Conservation (phyloP, 495 filamentous ascomycete genomes). For the Polyplosphaeria fusca region DNA sequence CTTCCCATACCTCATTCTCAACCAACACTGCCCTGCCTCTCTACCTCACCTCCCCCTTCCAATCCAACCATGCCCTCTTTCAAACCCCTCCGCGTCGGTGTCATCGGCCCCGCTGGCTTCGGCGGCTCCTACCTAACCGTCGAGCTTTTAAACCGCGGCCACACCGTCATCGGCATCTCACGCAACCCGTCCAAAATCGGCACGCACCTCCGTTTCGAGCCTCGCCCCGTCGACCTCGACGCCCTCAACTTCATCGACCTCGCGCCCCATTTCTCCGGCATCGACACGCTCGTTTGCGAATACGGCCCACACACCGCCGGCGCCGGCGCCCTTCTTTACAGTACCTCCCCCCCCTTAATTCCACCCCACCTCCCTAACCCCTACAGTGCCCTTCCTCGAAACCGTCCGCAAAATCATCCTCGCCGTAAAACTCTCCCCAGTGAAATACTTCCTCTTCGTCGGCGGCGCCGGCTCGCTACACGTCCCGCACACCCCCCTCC, state of each 20-base stretch:
- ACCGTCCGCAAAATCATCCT: constrained; percentile 33
- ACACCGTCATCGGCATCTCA: constrained; percentile 35
- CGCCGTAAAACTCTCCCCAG: constrained; percentile 31
- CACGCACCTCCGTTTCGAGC: constrained; percentile 30
- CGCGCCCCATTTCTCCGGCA: constrained; percentile 25
- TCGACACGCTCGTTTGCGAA: constrained; percentile 35
- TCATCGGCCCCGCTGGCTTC: constrained; percentile 37
- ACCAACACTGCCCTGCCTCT: too few species aligned
- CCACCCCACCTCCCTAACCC: neutral
- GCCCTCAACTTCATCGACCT: constrained; percentile 17
- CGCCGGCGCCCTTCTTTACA: constrained; percentile 30
- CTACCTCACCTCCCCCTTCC: too few species aligned
- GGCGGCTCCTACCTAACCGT: constrained; percentile 32
- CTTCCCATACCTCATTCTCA: too few species aligned
- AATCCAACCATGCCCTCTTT: constrained; percentile 7
- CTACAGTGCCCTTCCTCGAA: constrained; percentile 34
- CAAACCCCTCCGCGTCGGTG: constrained; percentile 25
- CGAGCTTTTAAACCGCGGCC: constrained; percentile 35
- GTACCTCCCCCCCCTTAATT: constrained; percentile 6
- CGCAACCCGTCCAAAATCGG: constrained; percentile 34
- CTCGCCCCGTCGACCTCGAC: constrained; percentile 24
- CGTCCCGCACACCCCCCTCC: constrained; percentile 15
- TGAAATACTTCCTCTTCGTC: constrained; percentile 35
- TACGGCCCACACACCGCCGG: constrained; percentile 35
- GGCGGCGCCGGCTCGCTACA: constrained; percentile 35